Conservation (phyloP, 352 stramenopile genomes). For the Phytophthora pluvialis region DNA sequence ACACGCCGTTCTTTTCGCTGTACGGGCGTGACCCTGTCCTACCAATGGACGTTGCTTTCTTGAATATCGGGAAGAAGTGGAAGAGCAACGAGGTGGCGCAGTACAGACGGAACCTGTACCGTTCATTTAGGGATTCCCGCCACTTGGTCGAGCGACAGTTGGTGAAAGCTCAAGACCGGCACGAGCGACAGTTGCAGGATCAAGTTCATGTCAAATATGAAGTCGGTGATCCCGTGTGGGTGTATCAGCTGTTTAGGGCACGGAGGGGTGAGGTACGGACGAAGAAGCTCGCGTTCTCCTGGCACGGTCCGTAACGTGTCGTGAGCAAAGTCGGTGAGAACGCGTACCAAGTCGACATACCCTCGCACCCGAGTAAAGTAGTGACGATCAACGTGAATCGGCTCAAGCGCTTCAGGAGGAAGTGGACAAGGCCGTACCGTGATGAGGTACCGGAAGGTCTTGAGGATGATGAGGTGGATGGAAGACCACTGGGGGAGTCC, state of each 20-base stretch:
- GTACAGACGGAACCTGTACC: constrained; percentile 1
- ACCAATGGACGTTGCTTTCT: constrained; percentile 4
- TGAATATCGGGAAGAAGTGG: constrained; percentile 5
- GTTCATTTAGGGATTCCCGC: constrained; percentile 1
- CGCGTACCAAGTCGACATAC: not conserved
- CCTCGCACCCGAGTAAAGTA: not conserved
- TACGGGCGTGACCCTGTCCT: not conserved
- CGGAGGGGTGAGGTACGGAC: not conserved
- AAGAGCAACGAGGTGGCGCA: constrained; percentile 10
- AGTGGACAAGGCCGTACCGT: not conserved
- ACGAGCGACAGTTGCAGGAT: not conserved
- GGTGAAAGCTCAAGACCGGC: not conserved
- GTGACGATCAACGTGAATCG: not conserved
- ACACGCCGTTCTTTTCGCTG: constrained; percentile 8
- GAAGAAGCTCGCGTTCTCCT: constrained; percentile 16
- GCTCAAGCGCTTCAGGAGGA: too few species aligned
- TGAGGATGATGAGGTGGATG: too few species aligned
- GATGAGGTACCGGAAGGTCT: not conserved
- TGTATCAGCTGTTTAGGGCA: constrained; percentile 15
- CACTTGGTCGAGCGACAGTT: constrained; percentile 12
- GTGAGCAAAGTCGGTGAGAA: not conserved
- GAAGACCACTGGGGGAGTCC: too few species aligned
- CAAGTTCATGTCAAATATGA: constrained; percentile 1
- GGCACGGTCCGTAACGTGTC: constrained; percentile 1
- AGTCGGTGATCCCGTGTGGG: constrained; percentile 10